phyloP scores from a whole-genome alignment of 768 basidiomycete species.

The Rhizopogon roseolus region DNA sequence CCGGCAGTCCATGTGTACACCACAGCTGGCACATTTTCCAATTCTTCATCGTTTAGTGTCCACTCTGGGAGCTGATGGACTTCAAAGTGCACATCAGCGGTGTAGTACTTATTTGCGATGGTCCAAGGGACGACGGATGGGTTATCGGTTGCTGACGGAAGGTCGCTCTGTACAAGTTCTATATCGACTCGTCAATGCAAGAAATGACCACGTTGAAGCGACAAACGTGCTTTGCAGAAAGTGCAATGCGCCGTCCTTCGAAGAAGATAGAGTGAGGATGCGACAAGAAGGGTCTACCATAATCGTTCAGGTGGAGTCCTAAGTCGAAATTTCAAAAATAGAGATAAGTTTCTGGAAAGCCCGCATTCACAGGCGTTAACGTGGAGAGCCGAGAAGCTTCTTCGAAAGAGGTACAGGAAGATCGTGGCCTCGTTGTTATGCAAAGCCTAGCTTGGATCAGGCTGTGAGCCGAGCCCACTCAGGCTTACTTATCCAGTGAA shows the following conservation, averaged over 20 bases:
- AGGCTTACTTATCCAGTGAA: no score
- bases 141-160: constrained; percentile 9
- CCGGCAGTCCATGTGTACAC: constrained; percentile 67
- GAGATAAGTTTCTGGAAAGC: no score
- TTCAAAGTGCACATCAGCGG: constrained; percentile 68
- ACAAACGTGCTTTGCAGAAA: constrained; percentile 1
- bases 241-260: constrained; percentile 13
- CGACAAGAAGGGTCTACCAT: not conserved
- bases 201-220: not conserved
- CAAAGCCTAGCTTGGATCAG: no score
- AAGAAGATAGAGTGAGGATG: constrained; percentile 11
- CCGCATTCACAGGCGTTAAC: no score
- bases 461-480: no score
- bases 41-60: constrained; percentile 32
- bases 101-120: constrained; percentile 78
- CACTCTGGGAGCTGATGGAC: constrained; percentile 43
- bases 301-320: no score
- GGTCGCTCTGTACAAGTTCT: constrained; percentile 18
- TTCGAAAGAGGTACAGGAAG: no score
- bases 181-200: constrained; percentile 12
- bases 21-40: constrained; percentile 54
- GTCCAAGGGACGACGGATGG: constrained; percentile 55
- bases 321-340: no score
- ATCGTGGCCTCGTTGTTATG: no score
- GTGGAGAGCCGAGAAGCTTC: no score